Base-by-base conservation (phyloP, 2,329 filamentous ascomycete species). In the Aschersonia sp. region DNA sequence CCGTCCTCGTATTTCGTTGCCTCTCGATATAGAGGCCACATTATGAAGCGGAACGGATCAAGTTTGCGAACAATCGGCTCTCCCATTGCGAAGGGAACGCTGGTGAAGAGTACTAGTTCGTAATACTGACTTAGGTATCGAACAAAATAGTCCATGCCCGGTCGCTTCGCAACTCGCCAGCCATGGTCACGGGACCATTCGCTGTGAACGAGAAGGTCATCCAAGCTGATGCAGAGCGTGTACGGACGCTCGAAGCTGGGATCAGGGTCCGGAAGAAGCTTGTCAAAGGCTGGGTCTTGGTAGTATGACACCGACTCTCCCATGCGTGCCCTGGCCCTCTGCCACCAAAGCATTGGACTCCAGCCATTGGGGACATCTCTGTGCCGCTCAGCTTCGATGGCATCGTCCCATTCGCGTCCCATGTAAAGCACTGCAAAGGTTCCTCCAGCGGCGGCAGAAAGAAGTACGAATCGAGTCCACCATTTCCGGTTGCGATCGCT, bases 81-180 rank as follows among this genome's bases (percentile, higher is more conserved):
- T 31, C 82, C 90, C 61, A 87, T 84, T 59, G 80, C 81, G 59
- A 81, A 87, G 1, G 90, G 88, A 44, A 92, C 83, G 40, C 79
- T 86, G 33, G 92, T 98, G 70, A 97, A 98, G 54, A 98, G 79
- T 46, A 97, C 92, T 47, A 98, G 74, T 66, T 98, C 92, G 62
- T 96, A 98, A 74, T 98, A 97, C 65, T 96, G 89, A 67, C 86
- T 90, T 45, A 98, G 76, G 65, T 98, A 98, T 60, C 87, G 86
- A 53, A 98, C 70, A 70, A 98, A 98, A 70, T 98, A 98, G 68
- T 98, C 92, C 52, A 94, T 78, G 43, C 92, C 92, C 37, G 92
- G 92, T 45, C 92, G 79, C 71, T 98, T 98, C 31, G 92, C 92
- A 52, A 94, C 76, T 55, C 90, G 81, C 88, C 92, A 98, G 50